Evolutionary conservation across 176 grass and related monocot genomes (phyloP), one percentile per base, ranked within the genome.

Genomic region (Cocos nucifera): DNA sequence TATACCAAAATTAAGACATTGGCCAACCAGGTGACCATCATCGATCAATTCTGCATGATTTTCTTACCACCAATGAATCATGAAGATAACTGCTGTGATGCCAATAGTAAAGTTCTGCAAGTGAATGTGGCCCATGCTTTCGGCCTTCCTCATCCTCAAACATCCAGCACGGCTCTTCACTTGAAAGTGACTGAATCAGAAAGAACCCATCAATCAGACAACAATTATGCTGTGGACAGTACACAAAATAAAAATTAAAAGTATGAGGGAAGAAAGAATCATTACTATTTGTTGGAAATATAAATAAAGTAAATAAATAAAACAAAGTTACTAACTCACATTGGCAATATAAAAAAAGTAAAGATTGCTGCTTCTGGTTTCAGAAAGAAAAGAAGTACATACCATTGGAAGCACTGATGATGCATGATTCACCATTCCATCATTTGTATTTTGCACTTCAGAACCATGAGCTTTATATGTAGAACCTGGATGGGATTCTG

Each of bases 61-160:
- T 70, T n/a, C 66, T 70, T 88, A 97, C 92, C 92, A 88, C 88
- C 61, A 76, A 88, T 53, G 80, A 80, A 80, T 90, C 92, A 21
- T 91, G 81, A 54, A 97, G 79, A 63, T 97, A 91, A 55, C 78
- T 97, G 78, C 70, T 91, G 17, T 90, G 78, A 91, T 83, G 87
- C 86, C 83, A 97, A 73, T 97, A 97, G 26, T 70, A 97, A 81
- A 97, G 81, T 72, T 97, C 92, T 17, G 92, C 92, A 62, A 90
- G 51, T 51, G 92, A 90, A 74, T 97, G 87, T 27, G 92, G 78
- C 19, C 92, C 92, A 58, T 90, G 92, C 49, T 63, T 80, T 61
- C 23, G 67, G 7, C 87, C 92, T 56, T 81, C 80, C 17, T 70
- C 55, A 72, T 97, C 92, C 84, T 97, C 92, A 59, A 90, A 97